Percentiles rank a stretch among this genome's conserved stretches.
Conservation (phyloP, 129 eudicot genomes). For the Saposhnikovia divaricata region DNA sequence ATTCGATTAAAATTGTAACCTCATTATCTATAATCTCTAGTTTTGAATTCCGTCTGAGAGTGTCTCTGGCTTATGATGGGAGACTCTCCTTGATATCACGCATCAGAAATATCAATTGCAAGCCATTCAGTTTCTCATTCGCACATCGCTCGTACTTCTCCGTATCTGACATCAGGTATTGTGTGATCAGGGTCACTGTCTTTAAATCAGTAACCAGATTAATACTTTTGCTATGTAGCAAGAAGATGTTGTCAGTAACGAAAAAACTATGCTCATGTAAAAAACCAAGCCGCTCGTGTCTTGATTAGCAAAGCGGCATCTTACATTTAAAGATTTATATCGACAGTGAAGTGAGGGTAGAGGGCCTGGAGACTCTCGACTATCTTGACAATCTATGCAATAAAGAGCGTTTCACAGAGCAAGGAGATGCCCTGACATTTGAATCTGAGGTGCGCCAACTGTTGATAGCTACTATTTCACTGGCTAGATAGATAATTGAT, state of each 20-base stretch:
- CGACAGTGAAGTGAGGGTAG: slow-evolving; percentile 89
- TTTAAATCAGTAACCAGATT: not conserved
- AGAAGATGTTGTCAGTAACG: not conserved
- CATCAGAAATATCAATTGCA: slow-evolving; percentile 65
- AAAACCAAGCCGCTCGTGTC: not conserved
- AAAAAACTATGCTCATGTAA: not conserved
- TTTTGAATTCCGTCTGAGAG: slow-evolving; percentile 76
- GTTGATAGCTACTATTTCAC: not conserved
- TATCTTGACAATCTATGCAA: slow-evolving; percentile 64
- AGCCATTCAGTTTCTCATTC: slow-evolving; percentile 83
- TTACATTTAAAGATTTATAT: not conserved
- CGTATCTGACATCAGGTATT: slow-evolving; percentile 88
- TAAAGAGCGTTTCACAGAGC: slow-evolving; percentile 83
- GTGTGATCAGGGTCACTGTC: not conserved
- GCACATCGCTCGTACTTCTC: slow-evolving; percentile 73
- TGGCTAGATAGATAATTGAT: not conserved
- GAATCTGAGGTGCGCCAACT: slow-evolving; percentile 64
- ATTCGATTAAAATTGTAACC: not conserved
- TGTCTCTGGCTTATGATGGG: slow-evolving; percentile 56
- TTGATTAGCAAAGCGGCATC: not conserved
- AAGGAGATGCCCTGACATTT: slow-evolving; percentile 91
- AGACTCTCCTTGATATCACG: slow-evolving; percentile 62
- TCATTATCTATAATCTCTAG: slow-evolving; percentile 29
- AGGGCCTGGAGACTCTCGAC: slow-evolving; percentile 91
- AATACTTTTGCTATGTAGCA: not conserved